Base-by-base conservation (phyloP, 495 filamentous ascomycete genomes). In the Hypoxylon lienhwacheense region DNA sequence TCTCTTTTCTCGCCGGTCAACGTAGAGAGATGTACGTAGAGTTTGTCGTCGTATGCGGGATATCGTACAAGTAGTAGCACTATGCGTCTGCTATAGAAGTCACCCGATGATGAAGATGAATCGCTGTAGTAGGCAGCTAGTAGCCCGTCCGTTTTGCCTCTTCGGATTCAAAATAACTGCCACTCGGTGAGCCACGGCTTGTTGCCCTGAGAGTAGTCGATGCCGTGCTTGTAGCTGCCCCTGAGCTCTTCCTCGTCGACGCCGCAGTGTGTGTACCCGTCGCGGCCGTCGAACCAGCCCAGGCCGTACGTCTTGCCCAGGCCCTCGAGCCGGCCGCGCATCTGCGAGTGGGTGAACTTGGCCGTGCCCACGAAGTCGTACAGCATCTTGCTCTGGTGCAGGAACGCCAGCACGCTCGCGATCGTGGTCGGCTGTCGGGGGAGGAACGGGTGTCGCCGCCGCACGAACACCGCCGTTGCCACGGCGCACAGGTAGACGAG, bases 371-470 rank as follows among this genome's bases (percentile, higher is more conserved):
- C 81, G 58, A 90, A 90, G 50, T 82, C 77, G 31, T 82, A 82
- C 47, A 89, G 66, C 86, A 89, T 88, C 70, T 85, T 86, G 60
- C 73, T 79, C 63, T 87, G 84, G 61, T 90, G 81, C 40, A 90
- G 82, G 63, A 84, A 90, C 7, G 84, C 86, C 37, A 90, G 73
- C 25, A 90, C 79, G 29, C 78, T 81, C 19, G 84, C 82, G 46
- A 90, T 88, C 7, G 86, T 88, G 21, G 80, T 85, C 1, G 85
- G 85, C 70, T 88, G 85, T 2, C 86, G 77, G 5, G 86, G 86
- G 8, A 89, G 70, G 64, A 90, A 88, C 1, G 84, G 70, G 25
- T 81, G 76, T 0, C 81, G 71, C 1, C 86, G 79, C 3, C 75
- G 71, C 7, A 72, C 8, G 47, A 84, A 80, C 10, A 85, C 82